These are phyloP conservation scores for Boletus vermiculosoides DNA, from an alignment of 768 basidiomycete genomes.

Conservation along the genomic window DNA sequence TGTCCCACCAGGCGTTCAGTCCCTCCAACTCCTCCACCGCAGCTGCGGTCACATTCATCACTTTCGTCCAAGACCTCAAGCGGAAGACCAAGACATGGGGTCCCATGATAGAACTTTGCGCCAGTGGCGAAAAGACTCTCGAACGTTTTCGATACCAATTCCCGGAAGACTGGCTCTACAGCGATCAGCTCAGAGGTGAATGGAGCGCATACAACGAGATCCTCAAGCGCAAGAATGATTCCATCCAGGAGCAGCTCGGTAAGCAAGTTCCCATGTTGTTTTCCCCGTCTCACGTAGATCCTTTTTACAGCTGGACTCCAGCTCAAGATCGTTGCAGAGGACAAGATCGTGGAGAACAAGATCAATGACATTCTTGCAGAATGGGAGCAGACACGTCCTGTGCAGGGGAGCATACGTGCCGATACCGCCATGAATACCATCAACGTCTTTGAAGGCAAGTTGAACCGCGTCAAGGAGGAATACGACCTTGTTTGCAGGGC, in stretches of 20 bases:
- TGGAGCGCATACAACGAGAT: conserved; percentile 99
- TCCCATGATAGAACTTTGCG: conserved; percentile 93
- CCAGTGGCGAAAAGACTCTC: conserved; percentile 93
- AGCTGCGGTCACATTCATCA: conserved; percentile 97
- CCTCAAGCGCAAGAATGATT: conserved; percentile 94
- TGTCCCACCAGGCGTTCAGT: conserved; percentile 54
- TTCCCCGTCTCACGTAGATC: conserved; percentile 4
- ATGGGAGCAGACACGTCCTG: conserved; percentile 95
- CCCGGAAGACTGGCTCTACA: conserved; percentile 96
- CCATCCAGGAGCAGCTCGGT: conserved; percentile 98
- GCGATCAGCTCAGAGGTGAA: conserved; percentile 94
- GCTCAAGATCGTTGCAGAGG: conserved; percentile 98
- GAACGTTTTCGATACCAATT: conserved; percentile 98
- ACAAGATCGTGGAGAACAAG: conserved; percentile 96
- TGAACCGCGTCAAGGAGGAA: conserved; percentile 88
- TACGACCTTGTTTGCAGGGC: conserved; percentile 94
- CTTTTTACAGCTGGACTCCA: conserved; percentile 79
- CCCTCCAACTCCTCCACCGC: conserved; percentile 91
- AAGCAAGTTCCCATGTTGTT: conserved; percentile 25
- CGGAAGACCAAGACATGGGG: conserved; percentile 96
- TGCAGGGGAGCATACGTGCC: conserved; percentile 94
- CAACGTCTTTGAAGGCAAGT: conserved; percentile 90
- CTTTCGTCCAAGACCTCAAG: conserved; percentile 98
- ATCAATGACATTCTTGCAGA: conserved; percentile 87
- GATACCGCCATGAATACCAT: conserved; percentile 96